Evolutionary conservation across 148 eudicot species (phyloP).

Genomic region (Polygonum maritimum): DNA sequence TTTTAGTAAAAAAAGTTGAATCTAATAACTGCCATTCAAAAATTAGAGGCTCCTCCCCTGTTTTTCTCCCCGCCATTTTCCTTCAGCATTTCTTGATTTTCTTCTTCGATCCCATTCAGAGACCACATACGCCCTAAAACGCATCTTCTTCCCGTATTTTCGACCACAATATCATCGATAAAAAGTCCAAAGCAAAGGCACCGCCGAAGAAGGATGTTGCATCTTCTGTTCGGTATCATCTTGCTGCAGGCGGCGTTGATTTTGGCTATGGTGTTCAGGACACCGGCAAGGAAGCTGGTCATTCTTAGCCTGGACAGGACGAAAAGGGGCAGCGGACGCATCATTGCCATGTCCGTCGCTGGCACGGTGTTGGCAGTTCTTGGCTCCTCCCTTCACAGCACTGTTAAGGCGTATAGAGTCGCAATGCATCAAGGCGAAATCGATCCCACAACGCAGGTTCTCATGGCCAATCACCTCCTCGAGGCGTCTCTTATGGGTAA

Average conservation of each 20-base stretch:
- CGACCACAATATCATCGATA: background rate
- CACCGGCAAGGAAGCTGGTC: constrained; percentile 62
- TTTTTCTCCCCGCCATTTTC: constrained; percentile 1
- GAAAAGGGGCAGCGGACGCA: constrained; percentile 74
- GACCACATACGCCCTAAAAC: background rate
- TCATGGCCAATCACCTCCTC: constrained; percentile 42
- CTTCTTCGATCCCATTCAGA: background rate
- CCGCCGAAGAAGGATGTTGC: constrained; percentile 30
- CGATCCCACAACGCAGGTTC: constrained; percentile 66
- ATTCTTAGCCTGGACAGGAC: constrained; percentile 46
- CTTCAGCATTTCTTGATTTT: background rate
- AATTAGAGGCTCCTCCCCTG: background rate
- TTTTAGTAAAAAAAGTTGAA: background rate
- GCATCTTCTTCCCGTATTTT: background rate
- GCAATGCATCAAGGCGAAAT: constrained; percentile 38
- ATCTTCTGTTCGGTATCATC: constrained; percentile 39
- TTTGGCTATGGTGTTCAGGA: constrained; percentile 55
- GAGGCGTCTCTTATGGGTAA: constrained; percentile 92
- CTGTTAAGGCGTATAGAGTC: constrained; percentile 29
- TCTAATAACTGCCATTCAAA: background rate
- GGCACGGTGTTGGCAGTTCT: constrained; percentile 46
- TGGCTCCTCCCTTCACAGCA: constrained; percentile 31
- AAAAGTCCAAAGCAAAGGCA: background rate
- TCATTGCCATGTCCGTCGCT: constrained; percentile 52
- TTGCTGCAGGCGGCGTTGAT: constrained; percentile 41